Conservation (phyloP, 169 alveolate species). For the Pseudocohnilembus persalinus region DNA sequence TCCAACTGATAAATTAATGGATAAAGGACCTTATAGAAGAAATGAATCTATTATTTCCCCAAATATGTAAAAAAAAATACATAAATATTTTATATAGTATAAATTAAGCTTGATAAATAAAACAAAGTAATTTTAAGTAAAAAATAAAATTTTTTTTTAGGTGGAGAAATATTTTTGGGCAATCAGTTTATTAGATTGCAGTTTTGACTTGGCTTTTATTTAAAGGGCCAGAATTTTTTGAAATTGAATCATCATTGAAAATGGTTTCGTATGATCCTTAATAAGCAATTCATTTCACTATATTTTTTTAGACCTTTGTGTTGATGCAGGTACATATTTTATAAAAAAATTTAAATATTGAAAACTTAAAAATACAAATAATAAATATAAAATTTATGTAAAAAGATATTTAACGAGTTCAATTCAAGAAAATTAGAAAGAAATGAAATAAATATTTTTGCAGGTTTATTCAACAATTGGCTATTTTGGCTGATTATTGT, state of each 20-base stretch:
- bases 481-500: conserved; percentile 64
- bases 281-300: conserved; percentile 67
- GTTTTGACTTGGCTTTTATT: conserved; percentile 49
- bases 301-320: conserved; percentile 81
- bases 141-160: too few relatives aligned
- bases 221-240: conserved; percentile 38
- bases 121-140: too few relatives aligned
- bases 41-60: conserved; percentile 75
- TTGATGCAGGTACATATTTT: conserved; percentile 56
- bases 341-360: too few relatives aligned
- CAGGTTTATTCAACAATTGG: conserved; percentile 70
- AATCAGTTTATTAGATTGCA: conserved; percentile 48
- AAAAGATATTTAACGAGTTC: conserved; percentile 67
- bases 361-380: too few relatives aligned
- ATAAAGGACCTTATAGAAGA: conserved; percentile 70
- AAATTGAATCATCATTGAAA: conserved; percentile 7
- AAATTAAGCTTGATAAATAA: not conserved
- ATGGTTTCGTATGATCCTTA: conserved; percentile 26
- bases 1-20: conserved; percentile 65
- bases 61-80: conserved; percentile 54
- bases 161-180: conserved; percentile 67
- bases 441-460: conserved; percentile 68
- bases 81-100: conserved; percentile 35
- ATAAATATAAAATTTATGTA: too few relatives aligned
- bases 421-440: conserved; percentile 79